These are phyloP conservation scores for Trifolium fragiferum DNA, from an alignment of 306 rosid genomes.

Conservation along the genomic window DNA sequence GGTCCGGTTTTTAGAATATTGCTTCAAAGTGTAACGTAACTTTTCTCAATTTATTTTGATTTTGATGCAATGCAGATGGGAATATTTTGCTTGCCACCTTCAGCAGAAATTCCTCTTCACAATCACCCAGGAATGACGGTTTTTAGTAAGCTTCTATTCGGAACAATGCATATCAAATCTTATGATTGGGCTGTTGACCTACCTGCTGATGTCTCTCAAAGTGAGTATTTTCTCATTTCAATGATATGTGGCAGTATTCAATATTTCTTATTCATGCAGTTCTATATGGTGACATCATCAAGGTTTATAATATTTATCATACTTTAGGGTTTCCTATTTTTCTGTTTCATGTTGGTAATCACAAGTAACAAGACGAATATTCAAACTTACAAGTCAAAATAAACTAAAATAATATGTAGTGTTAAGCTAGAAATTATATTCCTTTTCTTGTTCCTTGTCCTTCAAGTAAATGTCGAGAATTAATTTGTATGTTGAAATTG, in stretches of 20 bases:
- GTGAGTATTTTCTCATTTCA: constrained; percentile 48
- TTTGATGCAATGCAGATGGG: constrained; percentile 66
- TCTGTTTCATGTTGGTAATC: neutral
- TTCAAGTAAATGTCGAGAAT: neutral
- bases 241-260: neutral
- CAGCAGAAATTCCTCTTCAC: constrained; percentile 89
- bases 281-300: too few relatives aligned
- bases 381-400: too few relatives aligned
- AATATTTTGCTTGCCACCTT: constrained; percentile 91
- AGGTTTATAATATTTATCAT: neutral
- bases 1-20: neutral
- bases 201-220: constrained; percentile 40
- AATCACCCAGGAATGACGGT: constrained; percentile 99
- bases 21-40: neutral
- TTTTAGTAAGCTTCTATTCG: constrained; percentile 85
- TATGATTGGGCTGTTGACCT: constrained; percentile 79
- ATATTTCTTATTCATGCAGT: too few relatives aligned
- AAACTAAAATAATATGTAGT: too few relatives aligned
- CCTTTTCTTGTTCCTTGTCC: too few relatives aligned
- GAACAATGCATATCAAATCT: constrained; percentile 91
- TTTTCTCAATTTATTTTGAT: neutral
- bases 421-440: too few relatives aligned
- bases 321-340: too few relatives aligned
- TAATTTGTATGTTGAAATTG: constrained; percentile 34
- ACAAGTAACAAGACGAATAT: neutral